phyloP scores from a whole-genome alignment of 257 asterid genomes.

The Plantago ovata region DNA sequence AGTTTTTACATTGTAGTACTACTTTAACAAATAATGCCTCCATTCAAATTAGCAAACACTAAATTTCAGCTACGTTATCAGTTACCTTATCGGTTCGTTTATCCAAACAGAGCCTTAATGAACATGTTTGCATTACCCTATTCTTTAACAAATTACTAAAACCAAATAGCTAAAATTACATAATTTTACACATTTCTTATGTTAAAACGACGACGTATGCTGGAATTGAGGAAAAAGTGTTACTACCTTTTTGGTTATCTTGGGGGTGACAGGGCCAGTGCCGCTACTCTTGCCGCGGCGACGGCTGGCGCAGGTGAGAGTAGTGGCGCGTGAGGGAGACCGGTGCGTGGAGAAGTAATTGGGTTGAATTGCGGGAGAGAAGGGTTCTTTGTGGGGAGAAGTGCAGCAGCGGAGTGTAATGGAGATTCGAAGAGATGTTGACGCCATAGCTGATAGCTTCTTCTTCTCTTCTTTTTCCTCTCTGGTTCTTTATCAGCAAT shows the following conservation, averaged over 20 bases:
- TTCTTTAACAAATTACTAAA: too few species aligned
- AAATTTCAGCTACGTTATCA: too few species aligned
- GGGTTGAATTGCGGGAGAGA: slow-evolving; percentile 25
- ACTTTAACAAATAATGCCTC: too few species aligned
- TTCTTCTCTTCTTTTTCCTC: too few species aligned
- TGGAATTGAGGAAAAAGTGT: neutral
- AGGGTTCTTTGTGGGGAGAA: slow-evolving; percentile 19
- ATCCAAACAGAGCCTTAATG: too few species aligned
- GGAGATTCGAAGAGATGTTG: slow-evolving; percentile 41
- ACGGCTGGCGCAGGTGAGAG: slow-evolving; percentile 55
- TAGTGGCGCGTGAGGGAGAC: slow-evolving; percentile 29
- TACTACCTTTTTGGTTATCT: slow-evolving; percentile 42
- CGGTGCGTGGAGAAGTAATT: slow-evolving; percentile 26
- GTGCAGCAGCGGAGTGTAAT: slow-evolving; percentile 19
- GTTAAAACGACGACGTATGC: neutral
- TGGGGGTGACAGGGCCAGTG: slow-evolving; percentile 35
- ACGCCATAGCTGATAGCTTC: slow-evolving; percentile 32
- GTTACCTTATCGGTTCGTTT: too few species aligned
- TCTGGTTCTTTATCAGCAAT: too few species aligned
- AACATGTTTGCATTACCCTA: too few species aligned
- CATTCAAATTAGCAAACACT: too few species aligned
- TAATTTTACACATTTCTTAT: neutral
- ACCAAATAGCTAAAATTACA: neutral
- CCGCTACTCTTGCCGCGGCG: slow-evolving; percentile 72
- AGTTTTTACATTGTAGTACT: too few species aligned